These are phyloP conservation scores for Fusarium foetens DNA, from an alignment of 2,329 filamentous ascomycete species.

Conservation along the genomic window DNA sequence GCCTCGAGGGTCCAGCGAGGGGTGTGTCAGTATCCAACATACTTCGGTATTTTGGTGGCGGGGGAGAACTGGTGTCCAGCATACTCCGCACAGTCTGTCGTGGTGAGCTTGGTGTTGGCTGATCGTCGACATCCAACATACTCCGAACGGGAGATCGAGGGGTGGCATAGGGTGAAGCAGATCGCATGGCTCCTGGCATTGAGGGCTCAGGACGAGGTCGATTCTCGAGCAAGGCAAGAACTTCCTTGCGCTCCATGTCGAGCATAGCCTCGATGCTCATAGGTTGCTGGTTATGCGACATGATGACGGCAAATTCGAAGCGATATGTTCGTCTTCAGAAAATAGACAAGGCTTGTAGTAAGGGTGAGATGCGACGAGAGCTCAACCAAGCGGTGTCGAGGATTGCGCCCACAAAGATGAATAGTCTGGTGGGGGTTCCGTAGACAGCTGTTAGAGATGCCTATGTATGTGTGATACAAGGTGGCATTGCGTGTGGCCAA, in stretches of 20 bases:
- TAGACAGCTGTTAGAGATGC: constrained; percentile 6
- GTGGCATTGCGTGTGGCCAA: constrained; percentile 32
- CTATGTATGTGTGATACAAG: constrained; percentile 19
- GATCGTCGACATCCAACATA: constrained; percentile 42
- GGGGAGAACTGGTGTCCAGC: constrained; percentile 51
- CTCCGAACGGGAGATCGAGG: constrained; percentile 75
- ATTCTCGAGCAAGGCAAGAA: constrained; percentile 74
- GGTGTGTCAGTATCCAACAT: constrained; percentile 63
- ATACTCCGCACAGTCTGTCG: constrained; percentile 69
- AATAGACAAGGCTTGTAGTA: not conserved
- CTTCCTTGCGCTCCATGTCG: constrained; percentile 80
- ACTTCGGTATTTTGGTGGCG: constrained; percentile 57
- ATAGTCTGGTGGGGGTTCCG: constrained; percentile 18
- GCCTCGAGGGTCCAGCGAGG: constrained; percentile 34
- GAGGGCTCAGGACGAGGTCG: constrained; percentile 45
- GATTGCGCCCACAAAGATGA: constrained; percentile 18
- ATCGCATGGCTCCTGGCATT: constrained; percentile 53
- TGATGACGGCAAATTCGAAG: constrained; percentile 36
- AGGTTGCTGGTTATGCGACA: constrained; percentile 52
- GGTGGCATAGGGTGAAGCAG: constrained; percentile 64
- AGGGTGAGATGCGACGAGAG: not conserved
- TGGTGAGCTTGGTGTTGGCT: constrained; percentile 45
- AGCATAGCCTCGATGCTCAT: constrained; percentile 83
- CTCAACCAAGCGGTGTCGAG: not conserved
- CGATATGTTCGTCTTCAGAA: not conserved